Percentiles rank a stretch among this genome's conserved stretches.
phyloP scores from a whole-genome alignment of 257 asterid species.

The Plantago major region DNA sequence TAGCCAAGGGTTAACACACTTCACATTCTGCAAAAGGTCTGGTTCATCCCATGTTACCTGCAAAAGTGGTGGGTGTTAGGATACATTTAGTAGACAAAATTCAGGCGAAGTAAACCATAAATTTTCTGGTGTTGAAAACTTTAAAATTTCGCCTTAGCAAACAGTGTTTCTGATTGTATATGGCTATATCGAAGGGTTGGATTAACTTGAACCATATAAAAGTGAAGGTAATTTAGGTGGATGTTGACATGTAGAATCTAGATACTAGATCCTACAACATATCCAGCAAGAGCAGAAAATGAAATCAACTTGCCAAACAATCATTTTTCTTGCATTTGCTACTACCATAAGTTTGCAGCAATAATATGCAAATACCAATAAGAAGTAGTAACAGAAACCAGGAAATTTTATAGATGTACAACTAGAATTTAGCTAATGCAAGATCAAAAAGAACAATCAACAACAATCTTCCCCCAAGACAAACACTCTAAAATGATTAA shows the following conservation, averaged over 20 bases:
- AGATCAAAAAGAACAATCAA: slow-evolving; percentile 7
- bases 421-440: neutral
- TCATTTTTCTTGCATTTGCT: neutral
- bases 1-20: slow-evolving; percentile 94
- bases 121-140: too few species aligned
- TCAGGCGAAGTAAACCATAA: neutral
- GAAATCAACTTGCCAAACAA: too few species aligned
- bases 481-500: too few species aligned
- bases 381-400: neutral
- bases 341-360: neutral
- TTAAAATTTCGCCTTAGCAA: too few species aligned
- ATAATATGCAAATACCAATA: too few species aligned
- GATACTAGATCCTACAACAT: too few species aligned
- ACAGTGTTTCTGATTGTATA: too few species aligned
- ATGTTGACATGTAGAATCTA: too few species aligned
- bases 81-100: slow-evolving; percentile 1
- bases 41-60: slow-evolving; percentile 99
- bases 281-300: too few species aligned
- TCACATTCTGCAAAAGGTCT: slow-evolving; percentile 73
- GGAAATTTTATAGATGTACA: neutral
- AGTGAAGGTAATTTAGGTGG: too few species aligned
- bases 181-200: too few species aligned
- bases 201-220: too few species aligned
- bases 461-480: neutral
- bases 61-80: slow-evolving; percentile 4